Evolutionary conservation across 768 basidiomycete genomes (phyloP).

Genomic region (Macrolepiota albuminosa): DNA sequence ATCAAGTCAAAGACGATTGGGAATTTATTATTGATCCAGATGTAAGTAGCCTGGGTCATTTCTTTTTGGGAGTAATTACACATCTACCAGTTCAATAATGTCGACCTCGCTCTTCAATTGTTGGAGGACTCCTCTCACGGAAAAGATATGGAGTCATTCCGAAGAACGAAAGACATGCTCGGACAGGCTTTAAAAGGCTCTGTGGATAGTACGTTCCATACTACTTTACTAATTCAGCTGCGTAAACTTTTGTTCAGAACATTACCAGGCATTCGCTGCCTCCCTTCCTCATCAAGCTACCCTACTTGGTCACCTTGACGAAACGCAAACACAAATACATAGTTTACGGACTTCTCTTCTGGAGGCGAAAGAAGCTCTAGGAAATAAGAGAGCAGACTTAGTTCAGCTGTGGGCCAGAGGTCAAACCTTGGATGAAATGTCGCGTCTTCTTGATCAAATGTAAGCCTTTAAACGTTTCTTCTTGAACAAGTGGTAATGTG

Average conservation of each 20-base stretch:
- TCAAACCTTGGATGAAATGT: slow-evolving; percentile 93
- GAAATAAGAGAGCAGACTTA: slow-evolving; percentile 82
- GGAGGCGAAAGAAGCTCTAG: slow-evolving; percentile 75
- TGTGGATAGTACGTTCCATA: slow-evolving; percentile 66
- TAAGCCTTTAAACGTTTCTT: slow-evolving; percentile 31
- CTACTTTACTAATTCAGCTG: not conserved
- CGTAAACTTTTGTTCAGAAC: slow-evolving; percentile 40
- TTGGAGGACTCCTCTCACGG: slow-evolving; percentile 72
- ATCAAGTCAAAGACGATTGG: slow-evolving; percentile 88
- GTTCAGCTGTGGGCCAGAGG: slow-evolving; percentile 87
- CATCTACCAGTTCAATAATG: slow-evolving; percentile 76
- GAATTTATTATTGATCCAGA: slow-evolving; percentile 81
- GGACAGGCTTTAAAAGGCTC: slow-evolving; percentile 81
- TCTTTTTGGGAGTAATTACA: slow-evolving; percentile 3
- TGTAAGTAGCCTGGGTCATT: slow-evolving; percentile 36
- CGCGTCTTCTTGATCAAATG: slow-evolving; percentile 93
- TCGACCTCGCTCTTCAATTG: slow-evolving; percentile 87
- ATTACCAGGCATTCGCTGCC: slow-evolving; percentile 94
- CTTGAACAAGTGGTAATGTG: not conserved
- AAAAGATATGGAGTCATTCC: slow-evolving; percentile 75
- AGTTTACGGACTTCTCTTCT: slow-evolving; percentile 66
- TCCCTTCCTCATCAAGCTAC: slow-evolving; percentile 87
- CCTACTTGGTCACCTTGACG: slow-evolving; percentile 64
- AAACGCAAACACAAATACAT: slow-evolving; percentile 71
- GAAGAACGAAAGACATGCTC: slow-evolving; percentile 68